phyloP scores from a whole-genome alignment of 805 yeast genomes.

The Kodamaea jinghongensis region DNA sequence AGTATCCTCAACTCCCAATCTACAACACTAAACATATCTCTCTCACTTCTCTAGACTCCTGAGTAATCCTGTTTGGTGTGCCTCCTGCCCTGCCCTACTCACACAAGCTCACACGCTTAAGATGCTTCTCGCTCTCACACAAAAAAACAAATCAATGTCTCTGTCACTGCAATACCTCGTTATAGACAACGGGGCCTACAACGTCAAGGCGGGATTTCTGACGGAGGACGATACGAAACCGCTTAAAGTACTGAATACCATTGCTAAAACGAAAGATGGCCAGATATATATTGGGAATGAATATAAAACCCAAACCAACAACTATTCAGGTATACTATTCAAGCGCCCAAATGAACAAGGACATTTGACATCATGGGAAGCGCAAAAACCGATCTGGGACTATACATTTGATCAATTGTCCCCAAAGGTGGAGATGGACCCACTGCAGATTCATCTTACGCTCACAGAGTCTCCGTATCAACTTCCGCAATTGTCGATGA shows the following conservation, averaged over 20 bases:
- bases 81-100: no score
- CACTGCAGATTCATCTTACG: constrained; percentile 56
- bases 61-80: no score
- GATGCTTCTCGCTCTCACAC: no score
- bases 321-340: constrained; percentile 69
- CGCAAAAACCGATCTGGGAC: constrained; percentile 90
- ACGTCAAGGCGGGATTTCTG: constrained; percentile 53
- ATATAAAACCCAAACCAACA: constrained; percentile 59
- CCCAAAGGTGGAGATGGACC: constrained; percentile 38
- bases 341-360: constrained; percentile 88
- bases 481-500: constrained; percentile 74
- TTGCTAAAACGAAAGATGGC: constrained; percentile 75
- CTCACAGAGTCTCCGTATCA: constrained; percentile 81
- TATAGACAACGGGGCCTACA: constrained; percentile 88
- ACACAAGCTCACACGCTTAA: no score
- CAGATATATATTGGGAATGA: constrained; percentile 67
- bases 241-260: constrained; percentile 58
- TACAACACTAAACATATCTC: no score
- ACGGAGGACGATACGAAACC: constrained; percentile 33
- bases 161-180: constrained; percentile 41
- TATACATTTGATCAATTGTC: constrained; percentile 50
- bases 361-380: constrained; percentile 86
- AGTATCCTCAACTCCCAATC: no score
- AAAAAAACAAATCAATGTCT: no score
- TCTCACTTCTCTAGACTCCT: no score